Evolutionary conservation across 192 early-diverging fungal species (phyloP).

Genomic region (Geranomyces variabilis): DNA sequence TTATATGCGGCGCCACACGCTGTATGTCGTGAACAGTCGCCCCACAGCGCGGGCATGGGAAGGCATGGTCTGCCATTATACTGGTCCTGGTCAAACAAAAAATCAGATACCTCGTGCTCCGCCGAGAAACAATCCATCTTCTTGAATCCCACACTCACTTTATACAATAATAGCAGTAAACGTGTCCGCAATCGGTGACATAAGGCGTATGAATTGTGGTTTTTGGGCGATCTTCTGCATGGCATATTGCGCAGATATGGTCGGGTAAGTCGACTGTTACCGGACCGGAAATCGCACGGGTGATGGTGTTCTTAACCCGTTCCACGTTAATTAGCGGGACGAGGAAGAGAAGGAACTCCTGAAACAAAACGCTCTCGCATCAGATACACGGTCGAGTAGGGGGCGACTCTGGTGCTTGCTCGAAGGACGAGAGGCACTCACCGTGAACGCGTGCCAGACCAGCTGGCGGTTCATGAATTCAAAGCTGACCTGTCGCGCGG

Average conservation of each 20-base stretch:
- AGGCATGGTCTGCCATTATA: constrained; percentile 71
- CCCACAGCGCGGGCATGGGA: constrained; percentile 80
- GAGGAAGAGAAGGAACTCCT: constrained; percentile 88
- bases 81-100: constrained; percentile 38
- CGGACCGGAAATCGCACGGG: constrained; percentile 48
- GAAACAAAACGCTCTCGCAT: constrained; percentile 1
- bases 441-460: constrained; percentile 89
- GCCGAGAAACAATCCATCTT: constrained; percentile 32
- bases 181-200: constrained; percentile 78
- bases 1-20: too few species aligned
- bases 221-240: constrained; percentile 43
- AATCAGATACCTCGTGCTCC: background rate
- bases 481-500: constrained; percentile 79
- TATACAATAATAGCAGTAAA: constrained; percentile 92
- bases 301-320: constrained; percentile 57
- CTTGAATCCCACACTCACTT: constrained; percentile 46
- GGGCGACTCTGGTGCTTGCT: too few species aligned
- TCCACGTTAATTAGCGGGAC: constrained; percentile 77
- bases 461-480: constrained; percentile 94
- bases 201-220: constrained; percentile 71
- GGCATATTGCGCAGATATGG: constrained; percentile 80
- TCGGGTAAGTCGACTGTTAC: constrained; percentile 59
- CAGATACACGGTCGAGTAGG: background rate
- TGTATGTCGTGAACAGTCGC: constrained; percentile 59
- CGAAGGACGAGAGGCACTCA: background rate